Percentiles rank a stretch among this genome's conserved stretches.
phyloP scores from a whole-genome alignment of 2,329 filamentous ascomycete genomes.

The Talaromyces sp. region DNA sequence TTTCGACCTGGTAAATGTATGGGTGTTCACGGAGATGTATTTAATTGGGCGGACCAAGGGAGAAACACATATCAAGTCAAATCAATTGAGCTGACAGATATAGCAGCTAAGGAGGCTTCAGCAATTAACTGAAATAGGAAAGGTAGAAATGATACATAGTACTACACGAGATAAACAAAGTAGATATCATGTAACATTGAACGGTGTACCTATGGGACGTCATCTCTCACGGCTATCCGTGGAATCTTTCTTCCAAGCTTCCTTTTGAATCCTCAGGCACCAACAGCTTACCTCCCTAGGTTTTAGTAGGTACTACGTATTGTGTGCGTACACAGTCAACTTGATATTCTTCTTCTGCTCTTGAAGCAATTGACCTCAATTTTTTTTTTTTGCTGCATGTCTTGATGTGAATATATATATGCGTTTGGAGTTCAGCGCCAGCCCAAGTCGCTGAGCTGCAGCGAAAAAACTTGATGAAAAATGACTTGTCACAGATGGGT shows the following conservation, averaged over 20 bases:
- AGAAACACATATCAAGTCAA: neutral
- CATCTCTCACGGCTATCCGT: neutral
- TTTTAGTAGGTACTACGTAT: neutral
- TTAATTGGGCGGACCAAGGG: neutral
- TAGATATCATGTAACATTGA: no score
- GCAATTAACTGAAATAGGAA: neutral
- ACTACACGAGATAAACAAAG: neutral
- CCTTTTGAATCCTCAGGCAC: neutral
- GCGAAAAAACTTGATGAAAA: conserved; percentile 1
- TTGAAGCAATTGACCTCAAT: neutral
- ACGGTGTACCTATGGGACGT: neutral
- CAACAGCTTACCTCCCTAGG: neutral
- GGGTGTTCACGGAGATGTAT: neutral
- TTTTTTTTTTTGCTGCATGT: no score
- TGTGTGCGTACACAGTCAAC: neutral
- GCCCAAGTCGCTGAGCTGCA: neutral
- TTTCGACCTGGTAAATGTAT: neutral
- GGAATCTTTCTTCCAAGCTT: neutral
- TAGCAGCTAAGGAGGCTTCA: neutral
- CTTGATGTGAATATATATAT: no score
- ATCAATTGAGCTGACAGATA: neutral
- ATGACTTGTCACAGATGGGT: conserved; percentile 3
- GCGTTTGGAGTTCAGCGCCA: neutral
- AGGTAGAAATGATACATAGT: neutral
- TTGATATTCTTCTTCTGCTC: neutral